Evolutionary conservation across 2,329 filamentous ascomycete species (phyloP), one percentile per base, ranked within the genome.

Genomic region (Mycosphaerella sp.): DNA sequence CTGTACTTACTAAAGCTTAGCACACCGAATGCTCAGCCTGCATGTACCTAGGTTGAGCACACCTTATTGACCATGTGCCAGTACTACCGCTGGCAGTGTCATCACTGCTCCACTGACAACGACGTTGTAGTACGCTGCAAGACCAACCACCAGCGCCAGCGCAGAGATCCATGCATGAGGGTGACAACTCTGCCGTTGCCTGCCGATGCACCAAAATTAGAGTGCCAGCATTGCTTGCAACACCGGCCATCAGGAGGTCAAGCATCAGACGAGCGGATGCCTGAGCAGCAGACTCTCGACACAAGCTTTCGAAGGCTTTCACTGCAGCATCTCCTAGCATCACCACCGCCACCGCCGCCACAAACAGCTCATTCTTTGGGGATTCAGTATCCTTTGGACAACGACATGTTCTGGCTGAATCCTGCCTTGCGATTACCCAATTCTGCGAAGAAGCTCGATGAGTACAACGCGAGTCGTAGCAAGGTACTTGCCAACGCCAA

Each of bases 81-180:
- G 34, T 59, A 54, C 32, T 54, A 54, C 42, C 42, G 42, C 42
- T 59, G 54, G 53, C 40, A 29, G 11, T 59, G 56, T 45, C 23
- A 34, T 17, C 42, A 34, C 4, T 59, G 56, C 36, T n/a, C 29
- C 31, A 41, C 46, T 7, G 23, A 21, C 21, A 59, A 59, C 36
- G 56, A 56, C 38, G 53, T 56, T 12, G 56, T 54, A 6, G 50
- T 49, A 9, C 54, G 54, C 36, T 59, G 56, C 51, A 48, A 32
- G 23, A 41, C 40, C 40, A 51, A 43, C 17, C 45, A 48, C 14
- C 50, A 56, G 17, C 17, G 12, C 43, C 48, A 47, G 43, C 40
- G 14, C 36, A 31, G 26, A 40, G 48, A 51, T 21, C 50, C 54
- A 42, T 59, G 56, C 12, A 36, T 54, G 36, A 51, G 46, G 39